Conservation (phyloP, 495 filamentous ascomycete species). For the Cryomyces minteri region DNA sequence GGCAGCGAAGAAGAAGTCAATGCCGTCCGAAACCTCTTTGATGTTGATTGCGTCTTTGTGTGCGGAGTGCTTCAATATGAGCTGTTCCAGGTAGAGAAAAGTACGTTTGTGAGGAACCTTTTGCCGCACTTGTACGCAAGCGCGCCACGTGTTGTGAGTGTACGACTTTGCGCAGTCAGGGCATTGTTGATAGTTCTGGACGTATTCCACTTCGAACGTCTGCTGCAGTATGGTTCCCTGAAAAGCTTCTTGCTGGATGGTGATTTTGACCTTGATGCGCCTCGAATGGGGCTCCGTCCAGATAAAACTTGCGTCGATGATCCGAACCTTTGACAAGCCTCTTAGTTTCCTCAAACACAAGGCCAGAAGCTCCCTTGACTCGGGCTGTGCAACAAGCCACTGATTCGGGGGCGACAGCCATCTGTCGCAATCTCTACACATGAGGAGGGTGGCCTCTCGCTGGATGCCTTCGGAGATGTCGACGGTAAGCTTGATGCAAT, state of each 20-base stretch:
- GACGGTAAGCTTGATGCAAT: slow-evolving; percentile 82
- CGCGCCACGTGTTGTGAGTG: slow-evolving; percentile 79
- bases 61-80: slow-evolving; percentile 83
- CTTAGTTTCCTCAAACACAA: slow-evolving; percentile 69
- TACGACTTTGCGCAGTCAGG: slow-evolving; percentile 85
- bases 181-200: slow-evolving; percentile 79
- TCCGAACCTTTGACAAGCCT: slow-evolving; percentile 68
- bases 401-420: slow-evolving; percentile 76
- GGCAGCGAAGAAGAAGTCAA: slow-evolving; percentile 86
- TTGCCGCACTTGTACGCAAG: slow-evolving; percentile 82
- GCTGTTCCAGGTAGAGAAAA: slow-evolving; percentile 88
- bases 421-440: slow-evolving; percentile 80
- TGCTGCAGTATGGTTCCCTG: slow-evolving; percentile 73
- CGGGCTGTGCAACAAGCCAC: slow-evolving; percentile 67
- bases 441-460: slow-evolving; percentile 64
- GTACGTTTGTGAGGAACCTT: slow-evolving; percentile 96
- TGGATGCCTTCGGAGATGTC: slow-evolving; percentile 89
- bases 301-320: slow-evolving; percentile 89
- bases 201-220: slow-evolving; percentile 82
- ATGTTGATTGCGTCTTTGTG: slow-evolving; percentile 94
- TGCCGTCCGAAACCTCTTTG: slow-evolving; percentile 79
- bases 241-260: slow-evolving; percentile 64
- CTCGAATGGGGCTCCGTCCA: slow-evolving; percentile 97
- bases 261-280: slow-evolving; percentile 81
- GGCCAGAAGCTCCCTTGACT: slow-evolving; percentile 79